Evolutionary conservation across 2,329 filamentous ascomycete species (phyloP).

Genomic region (Corinectria fuckeliana): DNA sequence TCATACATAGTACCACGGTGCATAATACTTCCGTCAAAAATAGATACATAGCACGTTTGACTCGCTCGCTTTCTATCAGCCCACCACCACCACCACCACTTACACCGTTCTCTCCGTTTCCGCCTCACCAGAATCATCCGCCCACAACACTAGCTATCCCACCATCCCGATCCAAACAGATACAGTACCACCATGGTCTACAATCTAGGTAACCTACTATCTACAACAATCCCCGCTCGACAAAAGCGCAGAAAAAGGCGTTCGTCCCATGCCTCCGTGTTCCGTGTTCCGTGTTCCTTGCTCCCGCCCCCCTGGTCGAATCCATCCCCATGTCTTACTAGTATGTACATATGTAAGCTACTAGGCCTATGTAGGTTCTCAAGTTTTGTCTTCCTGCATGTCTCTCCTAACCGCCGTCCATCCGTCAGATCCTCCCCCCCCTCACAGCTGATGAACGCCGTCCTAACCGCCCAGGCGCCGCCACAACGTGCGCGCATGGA

Average conservation of each 20-base stretch:
- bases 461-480: constrained; percentile 5
- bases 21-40: background rate
- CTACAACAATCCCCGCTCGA: background rate
- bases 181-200: too few relatives aligned
- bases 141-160: background rate
- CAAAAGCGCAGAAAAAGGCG: background rate
- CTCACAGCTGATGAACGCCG: too few relatives aligned
- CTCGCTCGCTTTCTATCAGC: background rate
- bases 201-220: too few relatives aligned
- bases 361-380: too few relatives aligned
- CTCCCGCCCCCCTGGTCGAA: background rate
- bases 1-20: too few relatives aligned
- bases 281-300: background rate
- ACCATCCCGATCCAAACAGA: background rate
- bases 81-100: background rate
- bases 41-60: too few relatives aligned
- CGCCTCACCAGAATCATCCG: background rate
- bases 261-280: background rate
- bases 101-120: constrained; percentile 1
- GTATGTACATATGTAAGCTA: too few relatives aligned
- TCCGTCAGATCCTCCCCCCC: background rate
- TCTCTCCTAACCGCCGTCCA: background rate
- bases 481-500: background rate
- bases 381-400: background rate
- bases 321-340: background rate